Percentiles rank a stretch among this genome's conserved stretches.
Conservation (phyloP, 176 grass and related monocot species). For the Avena sativa region DNA sequence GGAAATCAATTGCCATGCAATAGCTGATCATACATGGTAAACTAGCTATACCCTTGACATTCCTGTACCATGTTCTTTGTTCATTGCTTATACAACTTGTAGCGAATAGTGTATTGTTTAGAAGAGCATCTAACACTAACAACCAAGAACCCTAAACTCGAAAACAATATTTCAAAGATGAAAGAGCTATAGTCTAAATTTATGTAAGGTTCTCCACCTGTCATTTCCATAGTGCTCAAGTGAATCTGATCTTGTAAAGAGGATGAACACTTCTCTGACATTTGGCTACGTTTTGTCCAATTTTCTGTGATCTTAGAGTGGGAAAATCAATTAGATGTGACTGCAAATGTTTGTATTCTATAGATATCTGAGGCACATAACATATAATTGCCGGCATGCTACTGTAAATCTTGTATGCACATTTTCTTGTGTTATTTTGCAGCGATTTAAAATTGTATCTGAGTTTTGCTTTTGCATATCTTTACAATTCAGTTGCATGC, state of each 20-base stretch:
- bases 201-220: not conserved
- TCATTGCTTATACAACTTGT: not conserved
- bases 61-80: not conserved
- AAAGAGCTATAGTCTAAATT: not conserved
- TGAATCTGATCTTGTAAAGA: not conserved
- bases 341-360: not conserved
- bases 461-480: constrained; percentile 3
- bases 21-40: constrained; percentile 23
- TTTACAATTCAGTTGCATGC: not conserved
- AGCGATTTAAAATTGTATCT: not conserved
- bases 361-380: not conserved
- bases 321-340: not conserved
- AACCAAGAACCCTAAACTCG: not conserved
- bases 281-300: constrained; percentile 4
- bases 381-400: not conserved
- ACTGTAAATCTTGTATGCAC: not conserved
- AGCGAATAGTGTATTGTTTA: constrained; percentile 12
- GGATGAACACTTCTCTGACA: not conserved
- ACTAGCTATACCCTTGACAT: not conserved
- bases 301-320: not conserved
- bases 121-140: not conserved
- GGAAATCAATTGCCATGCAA: not conserved
- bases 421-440: constrained; percentile 15
- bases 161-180: not conserved
- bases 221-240: constrained; percentile 6